Evolutionary conservation across 2,329 filamentous ascomycete species (phyloP), one percentile per base, ranked within the genome.

Genomic region (Albifimbria verrucaria): DNA sequence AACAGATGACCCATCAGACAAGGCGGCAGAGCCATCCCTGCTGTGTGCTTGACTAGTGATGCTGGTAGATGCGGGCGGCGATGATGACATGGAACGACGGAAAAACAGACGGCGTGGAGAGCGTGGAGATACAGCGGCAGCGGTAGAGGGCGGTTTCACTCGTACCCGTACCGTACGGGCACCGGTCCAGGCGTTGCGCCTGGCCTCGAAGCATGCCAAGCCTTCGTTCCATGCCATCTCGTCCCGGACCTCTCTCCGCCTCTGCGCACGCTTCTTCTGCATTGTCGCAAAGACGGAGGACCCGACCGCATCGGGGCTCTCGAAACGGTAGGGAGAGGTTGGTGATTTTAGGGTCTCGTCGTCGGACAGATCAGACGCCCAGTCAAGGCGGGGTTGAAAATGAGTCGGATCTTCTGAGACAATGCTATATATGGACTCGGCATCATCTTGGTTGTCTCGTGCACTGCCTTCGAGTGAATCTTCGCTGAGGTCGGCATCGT

Each of bases 101-200:
- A 79, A 77, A 57, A 81, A 79, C 55, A 80, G 70, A 11, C 80
- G 77, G 26, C 75, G 76, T 0, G 76, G 68, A 11, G 77, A 77
- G 9, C 74, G 73, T 2, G 77, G 68, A 18, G 77, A 75, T 12
- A n/a, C 32, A 4, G 76, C 68, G 2, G 75, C 69, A 5, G 75
- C 73, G 5, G 71, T 65, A 1, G 74, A 51, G 7, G 55, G 53
- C 5, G 75, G 70, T 59, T 79, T 81, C 41, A 75, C 73, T 52
- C 78, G 78, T 46, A 84, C 68, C 46, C 79, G 79, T 32, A 80
- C 81, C 11, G 76, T 79, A 57, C 81, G 81, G 26, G 91, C 92
- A 26, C 89, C 87, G 1, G 92, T 93, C 93, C 93, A 97, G 7
- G 85, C 86, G 71, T 96, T 85, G 48, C 92, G 81, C 54, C 90